A percentile compares a stretch with the other conserved stretches of the same genome.
These are phyloP conservation scores for Penicillium paneum DNA, from an alignment of 2,329 filamentous ascomycete genomes.

Conservation along the genomic window DNA sequence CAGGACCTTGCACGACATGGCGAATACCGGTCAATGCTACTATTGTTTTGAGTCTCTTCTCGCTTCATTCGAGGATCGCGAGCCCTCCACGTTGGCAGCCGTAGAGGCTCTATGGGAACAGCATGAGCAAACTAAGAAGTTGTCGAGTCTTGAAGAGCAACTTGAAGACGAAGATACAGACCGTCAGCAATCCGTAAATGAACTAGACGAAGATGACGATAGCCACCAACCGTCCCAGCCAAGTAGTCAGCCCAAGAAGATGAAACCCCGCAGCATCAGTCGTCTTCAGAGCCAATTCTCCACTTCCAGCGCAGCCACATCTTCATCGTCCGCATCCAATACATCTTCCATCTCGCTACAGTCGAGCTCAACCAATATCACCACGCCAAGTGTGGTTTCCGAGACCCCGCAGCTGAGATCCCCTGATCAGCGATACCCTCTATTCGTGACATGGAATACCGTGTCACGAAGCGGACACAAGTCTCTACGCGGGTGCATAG, in stretches of 20 bases:
- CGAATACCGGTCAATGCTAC: slow-evolving; percentile 78
- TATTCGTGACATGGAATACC: slow-evolving; percentile 96
- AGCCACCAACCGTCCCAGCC: slow-evolving; percentile 4
- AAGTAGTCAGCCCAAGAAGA: slow-evolving; percentile 17
- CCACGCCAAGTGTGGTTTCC: slow-evolving; percentile 46
- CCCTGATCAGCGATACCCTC: slow-evolving; percentile 58
- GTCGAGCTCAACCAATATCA: slow-evolving; percentile 41
- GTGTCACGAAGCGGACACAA: slow-evolving; percentile 59
- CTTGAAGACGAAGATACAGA: slow-evolving; percentile 17
- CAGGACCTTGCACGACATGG: slow-evolving; percentile 56
- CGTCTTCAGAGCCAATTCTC: slow-evolving; percentile 36
- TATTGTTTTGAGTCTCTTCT: slow-evolving; percentile 88
- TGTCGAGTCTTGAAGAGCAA: slow-evolving; percentile 32
- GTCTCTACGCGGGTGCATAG: slow-evolving; percentile 86
- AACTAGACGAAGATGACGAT: slow-evolving; percentile 27
- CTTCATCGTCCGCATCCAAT: slow-evolving; percentile 46
- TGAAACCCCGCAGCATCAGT: slow-evolving; percentile 33
- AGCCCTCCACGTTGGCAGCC: slow-evolving; percentile 63
- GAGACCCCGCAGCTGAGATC: slow-evolving; percentile 25
- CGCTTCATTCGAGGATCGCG: slow-evolving; percentile 68
- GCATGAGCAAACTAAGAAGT: slow-evolving; percentile 45
- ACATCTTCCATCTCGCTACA: slow-evolving; percentile 47
- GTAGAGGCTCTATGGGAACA: slow-evolving; percentile 67
- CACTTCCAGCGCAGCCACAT: slow-evolving; percentile 39
- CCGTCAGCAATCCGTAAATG: slow-evolving; percentile 18